Percentiles rank a stretch among this genome's conserved stretches.
Conservation (phyloP, 1,284 basidiomycete species). For the Apiotrichum domesticum region DNA sequence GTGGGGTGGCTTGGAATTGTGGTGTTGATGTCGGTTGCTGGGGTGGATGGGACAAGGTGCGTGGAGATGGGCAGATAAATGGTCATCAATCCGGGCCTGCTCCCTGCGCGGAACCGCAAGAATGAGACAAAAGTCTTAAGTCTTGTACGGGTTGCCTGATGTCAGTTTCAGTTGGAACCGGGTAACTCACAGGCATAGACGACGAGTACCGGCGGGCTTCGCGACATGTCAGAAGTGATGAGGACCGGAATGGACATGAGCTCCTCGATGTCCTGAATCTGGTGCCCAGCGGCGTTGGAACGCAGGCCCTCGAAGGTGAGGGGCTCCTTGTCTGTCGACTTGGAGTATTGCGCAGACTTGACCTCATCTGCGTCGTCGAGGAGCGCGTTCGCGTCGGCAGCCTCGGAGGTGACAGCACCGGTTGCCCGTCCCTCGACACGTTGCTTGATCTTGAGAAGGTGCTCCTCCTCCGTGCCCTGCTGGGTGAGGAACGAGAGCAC, state of each 20-base stretch:
- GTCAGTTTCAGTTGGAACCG: neutral
- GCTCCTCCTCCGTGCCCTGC: slow-evolving; percentile 82
- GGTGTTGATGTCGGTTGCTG: too few relatives aligned
- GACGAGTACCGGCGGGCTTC: slow-evolving; percentile 88
- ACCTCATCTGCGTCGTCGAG: slow-evolving; percentile 69
- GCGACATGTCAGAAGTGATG: slow-evolving; percentile 84
- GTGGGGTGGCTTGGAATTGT: too few relatives aligned
- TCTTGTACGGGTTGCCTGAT: slow-evolving; percentile 21
- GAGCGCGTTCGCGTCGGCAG: slow-evolving; percentile 72
- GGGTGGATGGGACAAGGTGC: too few relatives aligned
- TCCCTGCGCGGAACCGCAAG: neutral
- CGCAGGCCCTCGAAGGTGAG: slow-evolving; percentile 73
- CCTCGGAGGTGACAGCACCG: slow-evolving; percentile 58
- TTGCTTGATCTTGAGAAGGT: slow-evolving; percentile 84
- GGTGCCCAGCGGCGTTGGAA: slow-evolving; percentile 64
- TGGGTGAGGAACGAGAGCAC: slow-evolving; percentile 86
- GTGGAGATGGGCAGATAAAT: too few relatives aligned
- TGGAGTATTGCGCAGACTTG: slow-evolving; percentile 64
- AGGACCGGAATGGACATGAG: slow-evolving; percentile 87
- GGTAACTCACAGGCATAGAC: slow-evolving; percentile 37
- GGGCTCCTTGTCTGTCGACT: slow-evolving; percentile 64
- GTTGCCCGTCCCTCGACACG: slow-evolving; percentile 71
- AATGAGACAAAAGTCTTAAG: neutral
- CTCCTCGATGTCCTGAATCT: slow-evolving; percentile 86
- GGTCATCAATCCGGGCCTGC: too few relatives aligned